A percentile compares a stretch with the other conserved stretches of the same genome.
phyloP scores from a whole-genome alignment of 83 land plant species.

The Picea abies region DNA sequence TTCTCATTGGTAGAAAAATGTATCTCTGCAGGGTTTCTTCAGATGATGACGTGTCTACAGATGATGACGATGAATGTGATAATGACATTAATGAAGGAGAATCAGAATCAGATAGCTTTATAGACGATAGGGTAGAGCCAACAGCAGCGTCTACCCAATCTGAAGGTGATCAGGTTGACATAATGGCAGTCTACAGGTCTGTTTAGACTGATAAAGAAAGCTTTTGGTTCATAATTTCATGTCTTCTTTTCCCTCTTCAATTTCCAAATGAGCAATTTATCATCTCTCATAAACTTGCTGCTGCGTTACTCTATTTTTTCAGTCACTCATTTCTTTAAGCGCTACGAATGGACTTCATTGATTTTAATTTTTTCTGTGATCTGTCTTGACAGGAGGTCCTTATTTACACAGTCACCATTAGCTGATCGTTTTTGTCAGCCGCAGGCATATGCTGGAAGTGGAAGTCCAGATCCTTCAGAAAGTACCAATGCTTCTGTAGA shows the following conservation, averaged over 20 bases:
- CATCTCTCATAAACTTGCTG: background rate
- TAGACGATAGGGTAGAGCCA: constrained; percentile 65
- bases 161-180: constrained; percentile 57
- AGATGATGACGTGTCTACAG: constrained; percentile 68
- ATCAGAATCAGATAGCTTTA: constrained; percentile 69
- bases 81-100: constrained; percentile 27
- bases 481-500: background rate
- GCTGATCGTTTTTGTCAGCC: constrained; percentile 5
- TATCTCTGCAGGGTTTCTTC: constrained; percentile 66
- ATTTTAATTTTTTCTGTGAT: background rate
- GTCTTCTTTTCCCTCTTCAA: background rate
- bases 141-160: constrained; percentile 39
- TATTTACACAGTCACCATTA: constrained; percentile 81
- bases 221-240: background rate
- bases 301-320: background rate
- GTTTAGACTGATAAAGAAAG: background rate
- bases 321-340: constrained; percentile 5
- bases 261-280: background rate
- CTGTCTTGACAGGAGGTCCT: constrained; percentile 72
- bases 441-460: constrained; percentile 19
- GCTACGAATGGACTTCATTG: background rate
- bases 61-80: constrained; percentile 55
- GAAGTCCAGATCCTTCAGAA: background rate
- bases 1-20: background rate
- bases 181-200: constrained; percentile 97